Base-by-base conservation (phyloP, 345 rosid genomes). In the Microthlaspi erraticum region DNA sequence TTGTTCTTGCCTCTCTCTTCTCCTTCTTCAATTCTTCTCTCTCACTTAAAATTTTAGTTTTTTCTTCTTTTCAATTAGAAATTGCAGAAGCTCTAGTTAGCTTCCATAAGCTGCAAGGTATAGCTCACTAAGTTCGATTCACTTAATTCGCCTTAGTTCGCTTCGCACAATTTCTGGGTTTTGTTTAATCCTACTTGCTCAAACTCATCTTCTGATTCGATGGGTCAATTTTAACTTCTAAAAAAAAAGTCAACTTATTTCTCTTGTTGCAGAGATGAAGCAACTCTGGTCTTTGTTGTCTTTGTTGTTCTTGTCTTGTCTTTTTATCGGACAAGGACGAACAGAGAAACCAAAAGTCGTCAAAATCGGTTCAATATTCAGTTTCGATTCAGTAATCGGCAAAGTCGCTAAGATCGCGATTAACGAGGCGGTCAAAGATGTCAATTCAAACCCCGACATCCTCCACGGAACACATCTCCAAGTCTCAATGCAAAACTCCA, bases 361-460 rank as follows among this genome's bases (percentile, higher is more conserved):
- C 33, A 84, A 81, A 51, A 64, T 91, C 67, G 97, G 98, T 54
- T 87, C 95, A 16, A 68, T 93, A 60, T 85, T 93, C 80, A 57
- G 79, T n/a, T 72, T 80, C 33, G 60, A 86, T 56, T 86, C 99
- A 50, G 76, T 83, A 39, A 83, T 89, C 31, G 99, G 97, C 61
- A 84, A 75, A 80, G 95, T 82, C 60, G 96, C 99, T 54, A 84
- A 89, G 85, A 78, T 89, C 77, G 96, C 97, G 20, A 91, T 93
- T 20, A 74, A 84, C 7, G 88, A 91, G 81, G 98, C 98, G 74
- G 84, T 88, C 49, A 87, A 89, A 73, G 98, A 93, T 82, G 91
- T 93, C 26, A 93, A 93, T 54, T 78, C 87, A 51, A 81, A 84
- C 61, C 85, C 85, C 0, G 72, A 81, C 81, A 75, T 93, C 73